Evolutionary conservation across 352 stramenopile species (phyloP).

Genomic region (Globisporangium okanoganense): DNA sequence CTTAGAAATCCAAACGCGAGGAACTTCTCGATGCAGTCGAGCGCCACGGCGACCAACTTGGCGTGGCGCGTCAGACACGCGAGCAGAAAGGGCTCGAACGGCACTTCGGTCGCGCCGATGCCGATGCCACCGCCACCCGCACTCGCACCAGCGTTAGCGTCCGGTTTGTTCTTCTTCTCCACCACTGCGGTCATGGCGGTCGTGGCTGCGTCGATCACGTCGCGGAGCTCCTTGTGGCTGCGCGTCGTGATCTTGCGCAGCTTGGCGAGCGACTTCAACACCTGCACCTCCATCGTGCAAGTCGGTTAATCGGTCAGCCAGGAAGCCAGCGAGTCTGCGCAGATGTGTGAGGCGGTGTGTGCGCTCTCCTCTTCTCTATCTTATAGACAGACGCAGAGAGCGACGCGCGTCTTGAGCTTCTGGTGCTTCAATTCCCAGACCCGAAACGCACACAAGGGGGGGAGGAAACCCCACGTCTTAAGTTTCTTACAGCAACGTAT

Average conservation of each 20-base stretch:
- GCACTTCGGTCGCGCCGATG: constrained; percentile 40
- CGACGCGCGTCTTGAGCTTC: too few relatives aligned
- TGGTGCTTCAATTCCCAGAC: too few relatives aligned
- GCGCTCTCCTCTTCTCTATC: neutral
- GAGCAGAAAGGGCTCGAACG: constrained; percentile 71
- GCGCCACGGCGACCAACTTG: constrained; percentile 70
- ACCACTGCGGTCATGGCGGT: constrained; percentile 33
- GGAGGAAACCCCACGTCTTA: too few relatives aligned
- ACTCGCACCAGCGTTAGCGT: neutral
- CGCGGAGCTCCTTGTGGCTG: constrained; percentile 71
- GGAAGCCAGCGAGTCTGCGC: neutral
- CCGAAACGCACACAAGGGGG: too few relatives aligned
- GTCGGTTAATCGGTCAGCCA: neutral
- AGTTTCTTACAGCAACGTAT: neutral
- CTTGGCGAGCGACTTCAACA: constrained; percentile 73
- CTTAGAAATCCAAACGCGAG: constrained; percentile 83
- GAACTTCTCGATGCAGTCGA: constrained; percentile 91
- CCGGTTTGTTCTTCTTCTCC: constrained; percentile 26
- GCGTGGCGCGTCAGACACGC: constrained; percentile 70
- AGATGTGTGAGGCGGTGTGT: neutral
- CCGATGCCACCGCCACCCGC: constrained; percentile 22
- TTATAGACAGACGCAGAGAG: neutral
- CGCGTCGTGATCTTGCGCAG: constrained; percentile 71
- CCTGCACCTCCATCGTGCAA: constrained; percentile 49
- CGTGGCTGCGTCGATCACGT: constrained; percentile 57